phyloP scores from a whole-genome alignment of 495 filamentous ascomycete genomes.

The Bathelium albidoporum region DNA sequence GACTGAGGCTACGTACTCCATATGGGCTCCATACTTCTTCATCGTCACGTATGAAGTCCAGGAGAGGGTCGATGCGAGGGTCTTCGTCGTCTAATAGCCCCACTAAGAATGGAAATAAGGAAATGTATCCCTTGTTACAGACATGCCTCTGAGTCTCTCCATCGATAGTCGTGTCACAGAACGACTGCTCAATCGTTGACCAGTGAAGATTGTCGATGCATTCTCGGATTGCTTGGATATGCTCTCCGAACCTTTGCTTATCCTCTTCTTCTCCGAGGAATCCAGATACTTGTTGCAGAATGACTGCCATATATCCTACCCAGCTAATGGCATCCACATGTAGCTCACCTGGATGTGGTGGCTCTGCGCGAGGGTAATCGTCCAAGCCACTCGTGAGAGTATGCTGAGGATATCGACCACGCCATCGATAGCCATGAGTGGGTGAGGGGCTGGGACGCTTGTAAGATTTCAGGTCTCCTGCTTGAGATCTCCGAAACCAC shows the following conservation, averaged over 20 bases:
- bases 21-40: constrained; percentile 78
- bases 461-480: constrained; percentile 80
- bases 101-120: constrained; percentile 84
- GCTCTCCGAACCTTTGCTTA: constrained; percentile 54
- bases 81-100: constrained; percentile 65
- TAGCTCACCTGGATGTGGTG: constrained; percentile 95
- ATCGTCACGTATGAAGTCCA: constrained; percentile 70
- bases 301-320: constrained; percentile 88
- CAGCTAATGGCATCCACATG: constrained; percentile 91
- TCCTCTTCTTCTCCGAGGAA: constrained; percentile 66
- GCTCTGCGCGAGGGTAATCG: constrained; percentile 89
- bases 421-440: constrained; percentile 92
- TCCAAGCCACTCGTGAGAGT: constrained; percentile 88
- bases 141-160: constrained; percentile 90
- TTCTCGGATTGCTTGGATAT: constrained; percentile 65
- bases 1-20: constrained; percentile 80
- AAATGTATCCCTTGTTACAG: constrained; percentile 95
- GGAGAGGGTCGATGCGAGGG: constrained; percentile 55
- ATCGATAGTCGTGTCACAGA: constrained; percentile 92
- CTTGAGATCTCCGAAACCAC: constrained; percentile 91
- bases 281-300: constrained; percentile 65
- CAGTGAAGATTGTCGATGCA: constrained; percentile 95
- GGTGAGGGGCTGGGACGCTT: constrained; percentile 76
- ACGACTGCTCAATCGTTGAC: constrained; percentile 67
- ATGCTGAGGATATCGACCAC: constrained; percentile 76